Evolutionary conservation across 2,329 filamentous ascomycete genomes (phyloP).

Genomic region (Colletotrichum tropicale): DNA sequence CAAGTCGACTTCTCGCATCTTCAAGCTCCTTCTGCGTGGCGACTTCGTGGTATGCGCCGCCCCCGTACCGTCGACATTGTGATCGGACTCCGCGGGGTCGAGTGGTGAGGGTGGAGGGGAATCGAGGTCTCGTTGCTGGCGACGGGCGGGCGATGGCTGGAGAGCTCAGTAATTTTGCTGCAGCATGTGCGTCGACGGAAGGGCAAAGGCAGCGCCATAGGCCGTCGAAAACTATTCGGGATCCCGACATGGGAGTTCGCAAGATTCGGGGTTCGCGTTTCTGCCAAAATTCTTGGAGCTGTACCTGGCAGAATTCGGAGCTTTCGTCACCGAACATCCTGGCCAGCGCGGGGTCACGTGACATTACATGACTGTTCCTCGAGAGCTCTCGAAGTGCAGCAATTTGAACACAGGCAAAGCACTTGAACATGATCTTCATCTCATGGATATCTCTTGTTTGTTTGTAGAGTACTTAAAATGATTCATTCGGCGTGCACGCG

Average conservation of each 20-base stretch:
- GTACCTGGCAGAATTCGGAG: neutral
- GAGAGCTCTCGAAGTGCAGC: neutral
- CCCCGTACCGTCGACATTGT: neutral
- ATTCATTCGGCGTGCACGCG: neutral
- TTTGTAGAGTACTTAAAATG: slow-evolving; percentile 2
- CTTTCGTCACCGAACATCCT: neutral
- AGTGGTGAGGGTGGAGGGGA: neutral
- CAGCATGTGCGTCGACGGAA: slow-evolving; percentile 46
- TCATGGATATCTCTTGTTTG: neutral
- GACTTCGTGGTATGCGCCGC: neutral
- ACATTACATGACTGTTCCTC: neutral
- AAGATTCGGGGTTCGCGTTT: neutral
- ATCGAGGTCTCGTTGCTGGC: neutral
- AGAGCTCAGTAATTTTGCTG: slow-evolving; percentile 35
- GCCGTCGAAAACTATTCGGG: slow-evolving; percentile 55
- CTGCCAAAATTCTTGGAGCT: neutral
- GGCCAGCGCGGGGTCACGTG: neutral
- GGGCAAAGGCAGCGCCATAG: slow-evolving; percentile 70
- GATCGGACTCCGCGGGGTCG: neutral
- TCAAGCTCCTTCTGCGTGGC: neutral
- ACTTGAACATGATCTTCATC: neutral
- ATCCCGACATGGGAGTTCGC: slow-evolving; percentile 36
- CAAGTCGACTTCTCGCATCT: neutral
- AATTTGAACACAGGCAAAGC: no score
- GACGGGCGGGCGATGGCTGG: slow-evolving; percentile 21